Evolutionary conservation across 257 asterid species (phyloP), one percentile per base, ranked within the genome.

Genomic region (Solanum tarapatanum): DNA sequence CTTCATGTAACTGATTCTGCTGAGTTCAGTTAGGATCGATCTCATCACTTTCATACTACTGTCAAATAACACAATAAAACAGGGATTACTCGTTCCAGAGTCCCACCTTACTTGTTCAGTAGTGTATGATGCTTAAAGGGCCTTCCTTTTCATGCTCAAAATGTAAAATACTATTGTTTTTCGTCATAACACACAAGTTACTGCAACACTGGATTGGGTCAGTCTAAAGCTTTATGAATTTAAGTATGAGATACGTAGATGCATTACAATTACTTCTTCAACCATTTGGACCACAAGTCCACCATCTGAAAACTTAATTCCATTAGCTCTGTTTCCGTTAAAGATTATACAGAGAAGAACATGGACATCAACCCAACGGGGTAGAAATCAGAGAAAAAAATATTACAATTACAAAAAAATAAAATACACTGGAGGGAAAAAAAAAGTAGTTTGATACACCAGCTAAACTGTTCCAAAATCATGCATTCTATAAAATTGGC

Each of bases 401-500:
- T 55, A 51, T 51, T 51, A 51, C 60, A 51, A 51, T 16, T 51
- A 51, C n/a, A 16, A 51, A 51, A 51, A 51, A 51, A 51, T 16
- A 51, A 55, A 55, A 6, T 8, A 58, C 66, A 48, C 11, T 58
- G 64, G 10, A 14, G 4, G 26, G 8, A 0, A 5, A 70, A 51
- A 77, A 55, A 17, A 21, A 43, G 11, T 28, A 51, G 85, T 3
- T 37, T 2, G 26, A 45, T 80, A 80, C 41, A 45, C 68, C 68
- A 80, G 3, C 85, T 80, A 80, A 82, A 82, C 43, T 28, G 85
- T 39, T 82, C 85, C 85, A 82, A 82, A 45, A 82, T 30, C 85
- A 82, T 82, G 85, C 89, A 88, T 87, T 87, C 37, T 82, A 90
- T 91, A 91, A 89, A 86, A 91, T 84, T 85, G 88, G 88, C 88